Base-by-base conservation (phyloP, 1,284 basidiomycete species). In the Cutaneotrichosporon cyanovorans region DNA sequence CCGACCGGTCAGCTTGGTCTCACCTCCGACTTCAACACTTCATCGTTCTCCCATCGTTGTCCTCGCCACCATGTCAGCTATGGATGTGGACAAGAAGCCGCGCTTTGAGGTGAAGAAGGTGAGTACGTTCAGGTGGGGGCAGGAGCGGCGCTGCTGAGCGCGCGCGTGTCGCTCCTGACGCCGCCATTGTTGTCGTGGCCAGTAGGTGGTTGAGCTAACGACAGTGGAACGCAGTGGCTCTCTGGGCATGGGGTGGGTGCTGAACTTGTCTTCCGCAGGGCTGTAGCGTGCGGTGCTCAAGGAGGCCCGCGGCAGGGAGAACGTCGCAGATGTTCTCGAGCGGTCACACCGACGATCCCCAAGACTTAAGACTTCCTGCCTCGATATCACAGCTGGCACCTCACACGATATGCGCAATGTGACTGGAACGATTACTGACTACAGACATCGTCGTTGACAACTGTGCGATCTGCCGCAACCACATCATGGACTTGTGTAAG, bases 71-170 rank as follows among this genome's bases (percentile, higher is more conserved):
- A 28, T 28, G 25, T 28, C 25, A 28, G 25, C 7, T 7, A 28
- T 28, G 25, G 25, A 28, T 7, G 25, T 28, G 25, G 25, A 28
- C 25, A 28, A 28, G 25, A 69, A 71, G 56, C 78, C 78, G 34
- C 85, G 89, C 55, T 95, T 95, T 62, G 90, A 95, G 72, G 90
- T 95, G 55, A 95, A 93, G 78, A 93, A 93, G 84, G 90, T 91
- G 53, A 46, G 74, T 48, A n/a, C n/a, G n/a, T n/a, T n/a, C n/a
- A n/a, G n/a, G n/a, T n/a, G n/a, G 36, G 15, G 31, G 31, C 25
- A 12, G 7, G 25, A 28, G 25, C 25, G 25, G 12, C 12, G 25
- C 25, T n/a, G n/a, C n/a, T n/a, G 37, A 12, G 41, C 4, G 5
- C 12, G 9, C 18, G 37, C 16, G 37, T 15, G 39, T 6, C 37